Evolutionary conservation across 2,329 filamentous ascomycete species (phyloP).

Genomic region (Penicillium sp.): DNA sequence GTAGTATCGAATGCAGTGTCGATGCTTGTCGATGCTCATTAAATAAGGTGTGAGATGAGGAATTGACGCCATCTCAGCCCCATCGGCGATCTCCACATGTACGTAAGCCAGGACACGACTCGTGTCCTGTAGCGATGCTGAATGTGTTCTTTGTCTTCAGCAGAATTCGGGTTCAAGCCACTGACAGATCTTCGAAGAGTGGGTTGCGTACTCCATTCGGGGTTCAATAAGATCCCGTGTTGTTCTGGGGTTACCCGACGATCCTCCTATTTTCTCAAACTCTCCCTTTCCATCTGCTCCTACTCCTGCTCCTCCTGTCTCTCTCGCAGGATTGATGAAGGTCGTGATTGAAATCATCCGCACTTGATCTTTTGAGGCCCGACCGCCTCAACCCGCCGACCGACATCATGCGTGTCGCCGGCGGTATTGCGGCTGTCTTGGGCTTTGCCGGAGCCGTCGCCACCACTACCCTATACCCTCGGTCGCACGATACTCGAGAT

Average conservation of each 20-base stretch:
- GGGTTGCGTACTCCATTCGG: constrained; percentile 3
- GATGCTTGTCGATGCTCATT: too few species aligned
- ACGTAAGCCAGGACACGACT: too few species aligned
- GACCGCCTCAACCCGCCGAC: neutral
- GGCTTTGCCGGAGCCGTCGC: constrained; percentile 42
- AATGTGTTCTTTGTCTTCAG: too few species aligned
- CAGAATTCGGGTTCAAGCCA: neutral
- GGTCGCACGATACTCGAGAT: constrained; percentile 74
- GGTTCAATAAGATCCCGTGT: constrained; percentile 5
- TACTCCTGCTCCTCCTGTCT: neutral
- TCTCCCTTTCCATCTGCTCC: neutral
- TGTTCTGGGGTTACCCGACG: constrained; percentile 5
- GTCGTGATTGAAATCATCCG: neutral
- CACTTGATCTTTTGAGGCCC: neutral
- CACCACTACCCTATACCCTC: constrained; percentile 50
- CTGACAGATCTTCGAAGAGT: neutral
- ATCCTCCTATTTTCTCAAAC: constrained; percentile 13
- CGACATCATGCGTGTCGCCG: constrained; percentile 20
- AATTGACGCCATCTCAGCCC: too few species aligned
- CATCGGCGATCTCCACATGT: too few species aligned
- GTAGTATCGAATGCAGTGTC: too few species aligned
- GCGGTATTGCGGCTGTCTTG: constrained; percentile 45
- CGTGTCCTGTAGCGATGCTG: too few species aligned
- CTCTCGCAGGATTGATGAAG: neutral
- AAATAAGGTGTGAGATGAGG: too few species aligned